Evolutionary conservation across 345 rosid species (phyloP).

Genomic region (Lepidium didymum): DNA sequence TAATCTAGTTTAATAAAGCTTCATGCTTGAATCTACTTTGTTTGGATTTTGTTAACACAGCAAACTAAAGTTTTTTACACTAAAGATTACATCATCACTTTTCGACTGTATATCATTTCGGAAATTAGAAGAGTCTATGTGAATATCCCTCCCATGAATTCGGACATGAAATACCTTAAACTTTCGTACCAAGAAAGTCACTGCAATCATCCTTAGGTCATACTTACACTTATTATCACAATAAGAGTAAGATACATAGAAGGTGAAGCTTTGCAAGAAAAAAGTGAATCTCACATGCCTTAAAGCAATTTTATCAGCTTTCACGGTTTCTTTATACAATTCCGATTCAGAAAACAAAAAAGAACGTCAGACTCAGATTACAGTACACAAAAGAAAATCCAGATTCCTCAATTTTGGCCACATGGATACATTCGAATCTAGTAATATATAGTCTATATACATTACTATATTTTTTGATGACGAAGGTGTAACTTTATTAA

Average conservation of each 20-base stretch:
- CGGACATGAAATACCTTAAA: too few species aligned
- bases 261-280: background rate
- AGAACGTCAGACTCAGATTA: background rate
- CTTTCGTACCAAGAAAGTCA: too few species aligned
- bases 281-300: background rate
- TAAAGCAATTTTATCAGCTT: background rate
- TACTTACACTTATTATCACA: background rate
- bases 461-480: background rate
- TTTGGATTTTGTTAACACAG: too few species aligned
- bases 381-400: background rate
- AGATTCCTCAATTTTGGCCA: background rate
- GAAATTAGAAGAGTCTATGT: too few species aligned
- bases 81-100: too few species aligned
- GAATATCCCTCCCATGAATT: too few species aligned
- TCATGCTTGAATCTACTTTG: too few species aligned
- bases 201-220: too few species aligned
- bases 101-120: too few species aligned
- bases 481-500: background rate
- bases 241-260: background rate
- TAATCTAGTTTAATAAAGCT: too few species aligned
- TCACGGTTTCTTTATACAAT: background rate
- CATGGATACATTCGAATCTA: background rate
- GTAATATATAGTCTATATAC: background rate
- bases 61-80: too few species aligned
- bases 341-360: background rate